Percentiles rank a stretch among this genome's conserved stretches.
phyloP scores from a whole-genome alignment of 345 rosid species.

The Sonneratia caseolaris region DNA sequence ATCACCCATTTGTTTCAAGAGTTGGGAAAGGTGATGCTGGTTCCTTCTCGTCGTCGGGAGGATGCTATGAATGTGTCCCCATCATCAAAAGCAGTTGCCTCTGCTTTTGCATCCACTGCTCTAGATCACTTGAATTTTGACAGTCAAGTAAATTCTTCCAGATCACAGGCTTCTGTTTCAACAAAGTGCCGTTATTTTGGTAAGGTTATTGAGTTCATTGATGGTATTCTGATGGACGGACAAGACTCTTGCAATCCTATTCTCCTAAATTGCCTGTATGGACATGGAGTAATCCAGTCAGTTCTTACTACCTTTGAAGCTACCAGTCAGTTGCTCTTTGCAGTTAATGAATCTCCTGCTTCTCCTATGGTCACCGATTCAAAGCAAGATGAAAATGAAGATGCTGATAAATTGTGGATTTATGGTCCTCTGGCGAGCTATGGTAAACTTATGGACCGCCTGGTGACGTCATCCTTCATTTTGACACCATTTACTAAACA shows the following conservation, averaged over 20 bases:
- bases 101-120: slow-evolving; percentile 67
- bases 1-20: slow-evolving; percentile 88
- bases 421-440: slow-evolving; percentile 86
- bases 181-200: slow-evolving; percentile 90
- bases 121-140: slow-evolving; percentile 71
- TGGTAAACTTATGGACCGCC: slow-evolving; percentile 91
- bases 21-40: slow-evolving; percentile 87
- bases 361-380: slow-evolving; percentile 92
- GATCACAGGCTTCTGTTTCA: slow-evolving; percentile 50
- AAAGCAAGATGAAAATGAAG: slow-evolving; percentile 62
- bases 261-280: slow-evolving; percentile 67
- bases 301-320: slow-evolving; percentile 95
- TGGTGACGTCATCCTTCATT: slow-evolving; percentile 80
- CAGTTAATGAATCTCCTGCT: slow-evolving; percentile 55
- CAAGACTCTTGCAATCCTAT: slow-evolving; percentile 89
- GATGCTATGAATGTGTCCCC: slow-evolving; percentile 73
- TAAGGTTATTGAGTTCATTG: slow-evolving; percentile 87
- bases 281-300: slow-evolving; percentile 67
- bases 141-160: slow-evolving; percentile 17
- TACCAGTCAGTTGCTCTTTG: slow-evolving; percentile 72
- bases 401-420: slow-evolving; percentile 69
- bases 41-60: slow-evolving; percentile 92
- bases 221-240: slow-evolving; percentile 72
- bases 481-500: slow-evolving; percentile 81
- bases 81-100: slow-evolving; percentile 73